Evolutionary conservation across 73 alveolate species (phyloP).

Genomic region (Blepharisma stoltei): DNA sequence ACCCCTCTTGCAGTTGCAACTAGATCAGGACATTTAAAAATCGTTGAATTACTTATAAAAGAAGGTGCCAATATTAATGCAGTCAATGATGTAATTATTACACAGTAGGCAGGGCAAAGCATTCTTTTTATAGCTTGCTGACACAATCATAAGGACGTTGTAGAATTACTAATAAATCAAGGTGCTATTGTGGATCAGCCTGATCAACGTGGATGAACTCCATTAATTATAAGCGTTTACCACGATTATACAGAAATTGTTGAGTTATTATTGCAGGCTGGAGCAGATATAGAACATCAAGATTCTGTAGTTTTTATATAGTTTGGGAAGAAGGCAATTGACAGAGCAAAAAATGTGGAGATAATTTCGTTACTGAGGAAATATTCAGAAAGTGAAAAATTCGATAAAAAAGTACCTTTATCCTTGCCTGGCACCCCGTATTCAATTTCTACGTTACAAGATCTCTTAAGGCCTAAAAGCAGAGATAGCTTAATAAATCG

Average conservation of each 20-base stretch:
- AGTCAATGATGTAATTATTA: constrained; percentile 37
- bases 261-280: background rate
- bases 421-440: background rate
- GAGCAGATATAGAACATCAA: constrained; percentile 26
- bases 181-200: constrained; percentile 45
- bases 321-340: constrained; percentile 33
- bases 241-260: constrained; percentile 1
- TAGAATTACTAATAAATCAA: constrained; percentile 29
- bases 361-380: background rate
- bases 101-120: constrained; percentile 44
- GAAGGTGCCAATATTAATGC: constrained; percentile 54
- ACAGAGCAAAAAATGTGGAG: constrained; percentile 26
- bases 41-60: constrained; percentile 32
- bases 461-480: background rate
- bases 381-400: background rate
- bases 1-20: constrained; percentile 46
- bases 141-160: constrained; percentile 33
- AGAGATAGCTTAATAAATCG: background rate
- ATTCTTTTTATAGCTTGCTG: constrained; percentile 47
- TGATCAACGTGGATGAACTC: constrained; percentile 61
- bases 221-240: constrained; percentile 37
- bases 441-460: background rate
- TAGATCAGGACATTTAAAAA: constrained; percentile 23
- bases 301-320: constrained; percentile 4
- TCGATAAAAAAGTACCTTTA: background rate